Evolutionary conservation across 305 asterid species (phyloP).

Genomic region (Vinca major): DNA sequence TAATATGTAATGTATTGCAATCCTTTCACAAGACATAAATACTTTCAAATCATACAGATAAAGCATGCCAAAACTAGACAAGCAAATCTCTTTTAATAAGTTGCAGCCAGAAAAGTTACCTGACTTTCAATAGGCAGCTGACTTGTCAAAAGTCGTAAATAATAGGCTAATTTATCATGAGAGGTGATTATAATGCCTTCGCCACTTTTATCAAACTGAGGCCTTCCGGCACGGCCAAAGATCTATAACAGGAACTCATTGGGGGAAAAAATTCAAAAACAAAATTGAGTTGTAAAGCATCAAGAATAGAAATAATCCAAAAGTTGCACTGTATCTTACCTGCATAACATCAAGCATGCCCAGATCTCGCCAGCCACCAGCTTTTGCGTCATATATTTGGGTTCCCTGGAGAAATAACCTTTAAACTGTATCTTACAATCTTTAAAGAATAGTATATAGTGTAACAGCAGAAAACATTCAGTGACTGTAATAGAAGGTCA

Average conservation of each 20-base stretch:
- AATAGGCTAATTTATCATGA: constrained; percentile 81
- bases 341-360: constrained; percentile 99
- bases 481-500: not conserved
- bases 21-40: not conserved
- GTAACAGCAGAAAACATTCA: not conserved
- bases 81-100: not conserved
- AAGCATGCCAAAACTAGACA: not conserved
- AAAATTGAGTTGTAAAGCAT: constrained; percentile 7
- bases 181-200: constrained; percentile 94
- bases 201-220: constrained; percentile 97
- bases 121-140: constrained; percentile 99
- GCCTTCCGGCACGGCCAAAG: constrained; percentile 99
- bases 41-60: not conserved
- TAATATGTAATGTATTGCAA: not conserved
- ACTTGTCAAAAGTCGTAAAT: constrained; percentile 83
- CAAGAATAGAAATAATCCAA: constrained; percentile 13
- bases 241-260: constrained; percentile 44
- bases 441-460: not conserved
- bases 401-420: constrained; percentile 66
- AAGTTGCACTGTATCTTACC: constrained; percentile 34
- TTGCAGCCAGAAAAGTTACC: constrained; percentile 31
- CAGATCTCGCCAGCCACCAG: constrained; percentile 98
- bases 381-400: constrained; percentile 94
- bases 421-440: constrained; percentile 10
- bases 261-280: constrained; percentile 13